Evolutionary conservation across 257 asterid species (phyloP), one percentile per base, ranked within the genome.

Genomic region (Fraxinus quadrangulata): DNA sequence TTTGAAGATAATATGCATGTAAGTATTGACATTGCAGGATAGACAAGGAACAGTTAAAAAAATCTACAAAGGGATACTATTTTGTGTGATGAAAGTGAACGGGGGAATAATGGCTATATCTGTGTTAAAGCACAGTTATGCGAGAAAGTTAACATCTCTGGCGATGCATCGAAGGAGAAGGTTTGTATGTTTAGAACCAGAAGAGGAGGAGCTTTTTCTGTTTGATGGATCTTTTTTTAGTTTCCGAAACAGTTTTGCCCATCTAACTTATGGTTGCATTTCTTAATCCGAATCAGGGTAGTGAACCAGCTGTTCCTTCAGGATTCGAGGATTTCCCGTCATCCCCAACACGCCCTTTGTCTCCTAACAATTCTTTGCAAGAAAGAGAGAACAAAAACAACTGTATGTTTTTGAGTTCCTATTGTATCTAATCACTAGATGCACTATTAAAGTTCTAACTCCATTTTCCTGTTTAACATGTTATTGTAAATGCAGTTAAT

Each of bases 341-440:
- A 54, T 93, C 99, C 36, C 99, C 99, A 11, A 84, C 85, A 81
- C 85, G 97, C 79, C 97, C 98, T 36, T 80, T 92, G 21, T 90
- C 91, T 26, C 92, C 98, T 63, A 85, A 86, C 75, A 88, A 86
- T 79, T 73, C 90, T 81, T 87, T 79, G 83, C 92, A 87, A 80
- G 98, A 84, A 88, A 89, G 75, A 86, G 96, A 86, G 73, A 85
- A 70, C 77, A 84, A 87, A 74, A 79, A 69, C 83, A 88, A 83
- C 79, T 93, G 99, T 96, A 87, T 84, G 97, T 78, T 83, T 71
- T 72, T 72, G 11, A 78, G 56, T 74, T 69, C 68, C 69, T 71
- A 76, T 79, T 47, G 23, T 9, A 36, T 72, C 78, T 40, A n/a
- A 71, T 76, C 24, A n/a, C 24, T 67, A 34, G 80, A 30, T 68